Conservation (phyloP, 148 eudicot species). For the Cornus suecica region DNA sequence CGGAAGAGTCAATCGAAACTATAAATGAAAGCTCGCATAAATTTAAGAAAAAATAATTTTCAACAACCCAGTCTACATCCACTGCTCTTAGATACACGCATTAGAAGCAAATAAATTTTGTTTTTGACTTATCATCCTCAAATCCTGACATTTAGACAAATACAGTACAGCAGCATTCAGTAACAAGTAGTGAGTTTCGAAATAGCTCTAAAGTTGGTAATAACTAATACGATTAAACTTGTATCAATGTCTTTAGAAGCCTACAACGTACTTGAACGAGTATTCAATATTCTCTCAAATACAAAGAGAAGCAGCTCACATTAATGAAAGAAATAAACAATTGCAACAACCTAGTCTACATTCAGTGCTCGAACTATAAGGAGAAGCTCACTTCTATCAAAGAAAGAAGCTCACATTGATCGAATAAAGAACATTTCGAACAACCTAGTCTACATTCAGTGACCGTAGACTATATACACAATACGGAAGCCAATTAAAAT, state of each 20-base stretch:
- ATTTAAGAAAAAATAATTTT: neutral
- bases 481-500: conserved; percentile 22
- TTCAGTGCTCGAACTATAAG: neutral
- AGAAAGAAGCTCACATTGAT: neutral
- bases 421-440: conserved; percentile 4
- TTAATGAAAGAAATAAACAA: neutral
- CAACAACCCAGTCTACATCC: conserved; percentile 8
- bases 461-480: conserved; percentile 13
- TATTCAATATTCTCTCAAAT: too few species aligned
- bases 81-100: conserved; percentile 7
- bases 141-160: too few species aligned
- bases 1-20: too few species aligned
- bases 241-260: too few species aligned
- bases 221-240: too few species aligned
- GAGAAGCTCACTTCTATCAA: too few species aligned
- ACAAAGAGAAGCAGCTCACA: neutral
- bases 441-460: conserved; percentile 1
- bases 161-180: too few species aligned
- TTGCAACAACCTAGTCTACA: conserved; percentile 7
- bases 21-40: neutral
- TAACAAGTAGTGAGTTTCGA: too few species aligned
- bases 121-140: conserved; percentile 16
- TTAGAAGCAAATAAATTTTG: conserved; percentile 22
- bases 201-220: too few species aligned
- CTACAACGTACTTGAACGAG: too few species aligned